Base-by-base conservation (phyloP, 2,329 filamentous ascomycete genomes). In the Pseudopyrenochaeta lycopersici region DNA sequence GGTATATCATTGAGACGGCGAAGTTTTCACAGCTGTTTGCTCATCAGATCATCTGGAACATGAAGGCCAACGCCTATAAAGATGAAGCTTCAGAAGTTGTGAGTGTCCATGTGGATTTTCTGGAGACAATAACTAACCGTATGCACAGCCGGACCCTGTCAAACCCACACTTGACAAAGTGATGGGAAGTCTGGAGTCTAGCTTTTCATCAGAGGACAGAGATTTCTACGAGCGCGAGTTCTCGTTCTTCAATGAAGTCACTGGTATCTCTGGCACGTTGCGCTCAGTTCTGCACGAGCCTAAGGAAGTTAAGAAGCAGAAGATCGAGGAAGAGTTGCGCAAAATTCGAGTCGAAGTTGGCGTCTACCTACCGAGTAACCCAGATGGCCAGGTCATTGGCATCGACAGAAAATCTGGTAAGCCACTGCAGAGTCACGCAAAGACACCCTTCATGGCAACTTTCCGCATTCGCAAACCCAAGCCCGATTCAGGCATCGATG, bases 1-100 rank as follows among this genome's bases (percentile, higher is more conserved):
- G 94, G 39, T 99, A 97, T 71, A 98, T 99, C 49, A 83, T 98
- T 14, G 95, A 99, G 78, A 97, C 96, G 0, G 95, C 93, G 1
- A 94, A 96, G 67, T 93, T 97, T 70, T 98, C 95, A n/a, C 95
- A 98, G 75, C 80, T 98, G 7, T 99, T 99, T 76, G 94, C 96
- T 2, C 96, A 99, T 75, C 95, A 99, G 70, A 98, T 99, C 63
- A 99, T 99, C 72, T 99, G 96, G 95, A 99, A 99, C 74, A 99
- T 99, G 90, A 99, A 98, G 75, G 95, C 95, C 29, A 99, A 99
- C 75, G 91, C 93, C 1, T 99, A 91, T 83, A 99, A 97, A 75
- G 96, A 99, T 62, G 94, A 99, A 67, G 92, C 97, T 63, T 93
- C 90, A 12, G 87, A 90, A 66, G 85, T 96, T 59, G 88, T 91